These are phyloP conservation scores for Polyplosphaeria fusca DNA, from an alignment of 495 filamentous ascomycete species.

Conservation along the genomic window DNA sequence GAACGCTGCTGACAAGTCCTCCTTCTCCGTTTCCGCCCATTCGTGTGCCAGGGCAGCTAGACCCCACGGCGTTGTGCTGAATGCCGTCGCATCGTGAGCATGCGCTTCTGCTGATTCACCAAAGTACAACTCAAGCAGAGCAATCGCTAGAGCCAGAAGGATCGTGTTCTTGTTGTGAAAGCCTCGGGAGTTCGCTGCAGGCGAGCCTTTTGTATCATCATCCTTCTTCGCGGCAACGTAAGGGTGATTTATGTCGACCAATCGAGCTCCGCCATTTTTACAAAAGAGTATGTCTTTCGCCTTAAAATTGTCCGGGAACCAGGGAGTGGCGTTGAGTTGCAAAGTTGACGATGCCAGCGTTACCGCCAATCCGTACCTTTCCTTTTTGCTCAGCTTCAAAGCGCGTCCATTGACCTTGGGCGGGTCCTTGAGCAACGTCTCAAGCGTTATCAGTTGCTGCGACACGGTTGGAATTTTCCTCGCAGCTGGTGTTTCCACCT, in stretches of 20 bases:
- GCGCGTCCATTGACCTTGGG: constrained; percentile 24
- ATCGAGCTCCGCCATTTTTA: constrained; percentile 11
- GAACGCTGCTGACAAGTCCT: constrained; percentile 33
- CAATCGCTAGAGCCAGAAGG: constrained; percentile 32
- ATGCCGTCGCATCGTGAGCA: not conserved
- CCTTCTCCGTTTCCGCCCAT: constrained; percentile 31
- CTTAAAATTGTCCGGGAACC: constrained; percentile 28
- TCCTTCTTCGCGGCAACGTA: constrained; percentile 18
- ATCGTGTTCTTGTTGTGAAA: constrained; percentile 36
- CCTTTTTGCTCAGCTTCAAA: constrained; percentile 31
- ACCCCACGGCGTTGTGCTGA: constrained; percentile 28
- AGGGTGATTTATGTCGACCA: constrained; percentile 32
- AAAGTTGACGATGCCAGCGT: constrained; percentile 28
- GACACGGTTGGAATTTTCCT: not conserved
- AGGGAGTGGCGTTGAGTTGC: constrained; percentile 32
- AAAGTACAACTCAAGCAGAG: constrained; percentile 33
- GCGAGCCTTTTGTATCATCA: constrained; percentile 4
- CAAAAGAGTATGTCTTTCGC: constrained; percentile 30
- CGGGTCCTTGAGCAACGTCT: constrained; percentile 23
- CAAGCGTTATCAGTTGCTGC: constrained; percentile 19
- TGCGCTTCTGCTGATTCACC: constrained; percentile 26
- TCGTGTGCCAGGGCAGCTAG: constrained; percentile 31
- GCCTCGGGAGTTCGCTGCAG: not conserved
- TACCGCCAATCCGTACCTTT: constrained; percentile 28
- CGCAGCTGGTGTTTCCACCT: constrained; percentile 3